Evolutionary conservation across 1,139 yeast genomes (phyloP), one percentile per base, ranked within the genome.

Genomic region (Zygoascus sp.): DNA sequence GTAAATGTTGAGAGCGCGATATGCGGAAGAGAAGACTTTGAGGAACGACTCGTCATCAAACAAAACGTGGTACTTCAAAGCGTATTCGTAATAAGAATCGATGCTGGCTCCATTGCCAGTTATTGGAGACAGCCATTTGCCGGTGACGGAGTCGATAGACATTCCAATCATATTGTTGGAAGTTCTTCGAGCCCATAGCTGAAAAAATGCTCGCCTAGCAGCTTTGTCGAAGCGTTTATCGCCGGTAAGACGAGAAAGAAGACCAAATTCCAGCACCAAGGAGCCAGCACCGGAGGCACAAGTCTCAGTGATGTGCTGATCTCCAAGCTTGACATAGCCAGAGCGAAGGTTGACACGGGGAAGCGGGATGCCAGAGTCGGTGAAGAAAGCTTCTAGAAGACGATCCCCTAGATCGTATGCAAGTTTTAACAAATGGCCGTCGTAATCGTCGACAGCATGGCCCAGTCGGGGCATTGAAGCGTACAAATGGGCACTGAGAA

Each of bases 21-120:
- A 83, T 35, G 65, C 53, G 0, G 85, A 72, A 28, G 73, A 65
- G 76, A 90, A 90, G 0, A 87, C 79, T 0, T 70, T 60, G 65
- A 75, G 72, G 62, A 85, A 72, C 30, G 73, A 68, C 13, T 72
- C 70, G 60, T 89, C 95, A 56, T 84, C 72, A 53, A 89, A 88
- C 8, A 90, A 59, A 10, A 89, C 76, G 2, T 90, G 71, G 21
- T 81, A 80, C 60, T 90, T 90, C 32, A 87, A 72, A 0, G 96
- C 86, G 62, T 90, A 87, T 60, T 90, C 97, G 62, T 84, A 90
- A 58, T 86, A 87, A 0, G 96, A 88, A 65, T 90, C 97, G n/a
- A 87, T 78, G 2, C 95, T 84, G 0, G 97, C 97, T 0, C 97
- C 97, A 8, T 86, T 74, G 0, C 97, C 96, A 0, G 92, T 77